Evolutionary conservation across 495 filamentous ascomycete genomes (phyloP).

Genomic region (Clohesyomyces aquaticus): DNA sequence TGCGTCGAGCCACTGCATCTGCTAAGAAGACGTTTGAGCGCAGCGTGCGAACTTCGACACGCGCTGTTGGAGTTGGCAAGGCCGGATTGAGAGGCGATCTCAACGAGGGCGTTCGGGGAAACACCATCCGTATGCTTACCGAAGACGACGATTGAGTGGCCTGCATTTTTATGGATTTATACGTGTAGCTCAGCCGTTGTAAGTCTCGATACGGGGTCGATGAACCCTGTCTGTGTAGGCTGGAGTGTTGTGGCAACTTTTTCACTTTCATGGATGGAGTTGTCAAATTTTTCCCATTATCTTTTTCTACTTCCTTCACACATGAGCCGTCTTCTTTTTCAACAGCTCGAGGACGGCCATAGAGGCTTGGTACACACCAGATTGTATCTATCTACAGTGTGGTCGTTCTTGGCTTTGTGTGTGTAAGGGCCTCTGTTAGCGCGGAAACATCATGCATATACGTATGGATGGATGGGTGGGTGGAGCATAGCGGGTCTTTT

Average conservation of each 20-base stretch:
- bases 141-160: neutral
- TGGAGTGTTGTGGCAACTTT: neutral
- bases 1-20: conserved; percentile 4
- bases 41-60: conserved; percentile 9
- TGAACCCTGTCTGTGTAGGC: too few species aligned
- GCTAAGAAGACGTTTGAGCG: conserved; percentile 15
- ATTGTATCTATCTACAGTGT: too few species aligned
- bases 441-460: neutral
- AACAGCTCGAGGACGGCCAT: neutral
- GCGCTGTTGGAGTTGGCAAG: conserved; percentile 10
- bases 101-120: conserved; percentile 6
- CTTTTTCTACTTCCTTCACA: neutral
- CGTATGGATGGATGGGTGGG: neutral
- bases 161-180: too few species aligned
- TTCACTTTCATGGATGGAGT: too few species aligned
- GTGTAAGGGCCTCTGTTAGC: neutral
- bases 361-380: too few species aligned
- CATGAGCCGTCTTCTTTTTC: neutral
- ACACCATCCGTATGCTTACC: conserved; percentile 9
- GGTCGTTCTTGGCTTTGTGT: too few species aligned
- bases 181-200: too few species aligned
- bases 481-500: neutral
- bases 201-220: too few species aligned
- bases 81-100: conserved; percentile 8
- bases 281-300: neutral